A percentile compares a stretch with the other conserved stretches of the same genome.
Evolutionary conservation across 1,139 yeast species (phyloP).

Genomic region (Geotrichum australiense): DNA sequence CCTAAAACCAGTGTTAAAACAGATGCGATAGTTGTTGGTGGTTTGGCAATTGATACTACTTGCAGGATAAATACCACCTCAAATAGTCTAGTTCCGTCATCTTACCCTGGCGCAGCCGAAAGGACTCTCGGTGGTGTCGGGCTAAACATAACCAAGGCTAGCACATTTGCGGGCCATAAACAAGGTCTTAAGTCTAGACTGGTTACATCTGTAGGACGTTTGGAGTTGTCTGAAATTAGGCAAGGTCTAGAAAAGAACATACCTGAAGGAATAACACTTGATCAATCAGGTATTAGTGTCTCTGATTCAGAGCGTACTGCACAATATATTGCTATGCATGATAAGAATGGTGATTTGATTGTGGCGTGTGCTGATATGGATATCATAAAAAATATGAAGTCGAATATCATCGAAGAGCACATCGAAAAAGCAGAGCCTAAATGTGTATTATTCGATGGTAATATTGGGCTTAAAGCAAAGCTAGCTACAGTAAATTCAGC

Average conservation of each 20-base stretch:
- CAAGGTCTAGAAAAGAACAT: conserved; percentile 34
- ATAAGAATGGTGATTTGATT: conserved; percentile 52
- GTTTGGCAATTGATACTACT: conserved; percentile 70
- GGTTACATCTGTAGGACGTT: conserved; percentile 56
- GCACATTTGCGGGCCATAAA: conserved; percentile 26
- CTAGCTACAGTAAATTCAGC: conserved; percentile 35
- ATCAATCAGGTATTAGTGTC: conserved; percentile 39
- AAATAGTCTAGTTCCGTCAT: conserved; percentile 44
- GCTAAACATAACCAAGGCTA: conserved; percentile 62
- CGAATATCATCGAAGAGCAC: conserved; percentile 36
- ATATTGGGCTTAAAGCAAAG: conserved; percentile 45
- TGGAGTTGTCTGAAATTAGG: conserved; percentile 46
- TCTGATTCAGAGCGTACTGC: conserved; percentile 43
- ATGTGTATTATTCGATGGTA: conserved; percentile 60
- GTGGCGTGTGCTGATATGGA: conserved; percentile 85
- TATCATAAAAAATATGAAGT: conserved; percentile 49
- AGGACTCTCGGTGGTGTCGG: conserved; percentile 81
- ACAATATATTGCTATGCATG: conserved; percentile 66
- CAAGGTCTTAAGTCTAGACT: conserved; percentile 38
- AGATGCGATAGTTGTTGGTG: conserved; percentile 51
- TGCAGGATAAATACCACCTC: conserved; percentile 30
- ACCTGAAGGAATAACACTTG: conserved; percentile 29
- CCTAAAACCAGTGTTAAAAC: conserved; percentile 4
- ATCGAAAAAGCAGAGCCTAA: conserved; percentile 30
- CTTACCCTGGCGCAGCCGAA: conserved; percentile 60